Base-by-base conservation (phyloP, 345 rosid species). In the Luvunga scandens region DNA sequence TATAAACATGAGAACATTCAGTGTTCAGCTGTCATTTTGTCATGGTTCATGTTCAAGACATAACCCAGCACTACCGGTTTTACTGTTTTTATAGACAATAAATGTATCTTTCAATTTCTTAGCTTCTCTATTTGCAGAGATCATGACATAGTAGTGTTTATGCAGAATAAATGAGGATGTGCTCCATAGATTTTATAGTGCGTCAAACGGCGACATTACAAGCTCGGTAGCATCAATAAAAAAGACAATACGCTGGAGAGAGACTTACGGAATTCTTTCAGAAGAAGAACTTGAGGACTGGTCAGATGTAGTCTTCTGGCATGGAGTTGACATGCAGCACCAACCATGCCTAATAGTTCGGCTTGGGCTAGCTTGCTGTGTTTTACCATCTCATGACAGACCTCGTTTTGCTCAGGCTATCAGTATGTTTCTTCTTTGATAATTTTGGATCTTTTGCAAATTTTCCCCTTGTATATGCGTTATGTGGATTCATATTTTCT, bases 211-310 rank as follows among this genome's bases (percentile, higher is more conserved):
- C 64, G 93, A 93, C 75, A 87, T 93, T 78, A 73, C 89, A 60
- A 82, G 85, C 88, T 84, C 90, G 39, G 74, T 94, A 81, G 85
- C 87, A 74, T 89, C 97, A n/a, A 75, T 96, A 48, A 96, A 96
- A 86, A 96, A 89, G 84, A 94, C 99, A 60, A 85, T 96, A 73
- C 89, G 75, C 34, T 96, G 99, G 99, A 94, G 99, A 83, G 95
- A 90, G 82, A 89, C 93, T 28, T 96, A 91, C 73, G 79, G 87
- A 80, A 86, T 94, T 75, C 89, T 95, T 73, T 85, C 96, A 6
- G 91, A 86, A 75, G 89, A 92, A 79, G 99, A 93, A 84, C 97
- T 95, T 78, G 89, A 83, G 78, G 81, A 76, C 65, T 96, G 99
- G 98, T 90, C 95, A 42, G 82, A 85, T 81, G 69, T 96, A 85